Evolutionary conservation across 495 filamentous ascomycete genomes (phyloP).

Genomic region (Podospora australis): DNA sequence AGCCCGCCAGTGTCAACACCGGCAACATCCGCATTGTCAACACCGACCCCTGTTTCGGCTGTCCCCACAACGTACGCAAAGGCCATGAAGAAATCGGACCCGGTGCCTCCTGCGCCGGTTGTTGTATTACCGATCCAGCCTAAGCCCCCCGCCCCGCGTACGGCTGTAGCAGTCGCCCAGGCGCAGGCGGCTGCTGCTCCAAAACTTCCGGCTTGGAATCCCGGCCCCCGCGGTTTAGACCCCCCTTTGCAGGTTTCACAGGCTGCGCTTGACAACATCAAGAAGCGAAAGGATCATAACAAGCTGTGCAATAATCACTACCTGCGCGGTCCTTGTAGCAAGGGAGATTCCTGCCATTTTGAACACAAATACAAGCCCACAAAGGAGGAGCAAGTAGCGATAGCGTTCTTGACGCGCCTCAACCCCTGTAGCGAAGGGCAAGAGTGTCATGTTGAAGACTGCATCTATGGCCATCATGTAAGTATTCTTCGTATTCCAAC

Average conservation of each 20-base stretch:
- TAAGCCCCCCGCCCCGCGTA: no score
- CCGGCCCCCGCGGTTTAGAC: constrained; percentile 46
- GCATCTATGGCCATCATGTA: constrained; percentile 75
- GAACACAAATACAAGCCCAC: constrained; percentile 67
- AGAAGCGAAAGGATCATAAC: constrained; percentile 65
- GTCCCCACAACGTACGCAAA: constrained; percentile 29
- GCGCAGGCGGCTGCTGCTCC: constrained; percentile 12
- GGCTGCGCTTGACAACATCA: constrained; percentile 66
- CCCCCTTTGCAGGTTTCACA: constrained; percentile 40
- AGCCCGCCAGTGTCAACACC: constrained; percentile 4
- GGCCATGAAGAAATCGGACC: constrained; percentile 26
- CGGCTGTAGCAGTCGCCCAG: no score
- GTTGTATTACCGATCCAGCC: constrained; percentile 28
- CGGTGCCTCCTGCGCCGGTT: constrained; percentile 34
- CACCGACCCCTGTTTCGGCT: constrained; percentile 12
- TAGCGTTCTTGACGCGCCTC: constrained; percentile 67
- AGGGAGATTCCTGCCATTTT: constrained; percentile 66
- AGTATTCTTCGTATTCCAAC: constrained; percentile 11
- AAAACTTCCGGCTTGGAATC: constrained; percentile 32
- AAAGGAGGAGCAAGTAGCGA: constrained; percentile 57
- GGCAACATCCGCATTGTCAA: constrained; percentile 11
- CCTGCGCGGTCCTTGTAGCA: constrained; percentile 66
- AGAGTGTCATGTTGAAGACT: constrained; percentile 66
- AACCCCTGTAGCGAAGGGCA: constrained; percentile 71
- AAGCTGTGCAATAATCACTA: constrained; percentile 87